A percentile compares a stretch with the other conserved stretches of the same genome.
Evolutionary conservation across 2,329 filamentous ascomycete species (phyloP).

Genomic region (Aspergillus sp.): DNA sequence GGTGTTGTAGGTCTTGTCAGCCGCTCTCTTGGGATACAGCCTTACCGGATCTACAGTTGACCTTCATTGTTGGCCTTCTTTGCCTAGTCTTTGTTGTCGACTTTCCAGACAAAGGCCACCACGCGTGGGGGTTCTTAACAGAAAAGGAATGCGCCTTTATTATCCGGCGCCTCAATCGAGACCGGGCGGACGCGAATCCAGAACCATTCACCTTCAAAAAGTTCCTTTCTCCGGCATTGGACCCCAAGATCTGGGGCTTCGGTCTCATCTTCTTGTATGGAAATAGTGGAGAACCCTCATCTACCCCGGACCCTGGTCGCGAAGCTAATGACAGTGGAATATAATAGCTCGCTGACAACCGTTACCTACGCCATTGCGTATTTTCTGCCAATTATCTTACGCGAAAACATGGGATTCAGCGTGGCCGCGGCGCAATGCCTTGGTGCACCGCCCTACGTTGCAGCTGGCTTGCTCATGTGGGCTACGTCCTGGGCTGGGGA

Average conservation of each 20-base stretch:
- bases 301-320: too few species aligned
- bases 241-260: constrained; percentile 56
- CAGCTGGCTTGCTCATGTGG: constrained; percentile 63
- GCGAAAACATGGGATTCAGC: constrained; percentile 59
- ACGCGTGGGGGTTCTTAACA: constrained; percentile 33
- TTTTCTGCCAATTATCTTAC: constrained; percentile 73
- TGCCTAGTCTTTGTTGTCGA: constrained; percentile 35
- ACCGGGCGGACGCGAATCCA: constrained; percentile 30
- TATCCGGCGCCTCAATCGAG: constrained; percentile 48
- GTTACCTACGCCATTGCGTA: constrained; percentile 70
- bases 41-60: neutral
- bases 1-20: constrained; percentile 34
- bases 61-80: constrained; percentile 19
- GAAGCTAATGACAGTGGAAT: too few species aligned
- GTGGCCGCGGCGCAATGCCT: constrained; percentile 65
- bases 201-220: constrained; percentile 48
- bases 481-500: constrained; percentile 62
- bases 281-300: too few species aligned
- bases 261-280: constrained; percentile 43
- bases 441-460: constrained; percentile 64
- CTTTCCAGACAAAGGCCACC: constrained; percentile 34
- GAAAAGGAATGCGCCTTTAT: constrained; percentile 47
- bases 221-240: constrained; percentile 47
- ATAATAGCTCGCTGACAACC: constrained; percentile 57
- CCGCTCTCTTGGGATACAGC: neutral